phyloP scores from a whole-genome alignment of 2,329 filamentous ascomycete species.

The Cladosporium velox region DNA sequence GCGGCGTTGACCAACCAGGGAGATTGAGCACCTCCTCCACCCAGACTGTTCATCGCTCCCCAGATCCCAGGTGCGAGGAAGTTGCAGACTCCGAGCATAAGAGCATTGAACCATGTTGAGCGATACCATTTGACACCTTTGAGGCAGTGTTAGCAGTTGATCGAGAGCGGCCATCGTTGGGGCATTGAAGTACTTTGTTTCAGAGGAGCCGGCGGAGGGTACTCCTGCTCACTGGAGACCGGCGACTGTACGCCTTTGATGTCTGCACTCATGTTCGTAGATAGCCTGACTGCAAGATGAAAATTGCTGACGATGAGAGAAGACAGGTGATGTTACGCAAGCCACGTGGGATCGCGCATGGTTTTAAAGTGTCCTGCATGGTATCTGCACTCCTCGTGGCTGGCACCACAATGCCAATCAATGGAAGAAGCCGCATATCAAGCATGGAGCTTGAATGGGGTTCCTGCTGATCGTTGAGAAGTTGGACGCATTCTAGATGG shows the following conservation, averaged over 20 bases:
- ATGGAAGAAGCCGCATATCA: neutral
- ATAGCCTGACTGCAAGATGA: neutral
- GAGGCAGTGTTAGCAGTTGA: neutral
- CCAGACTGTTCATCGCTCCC: conserved; percentile 69
- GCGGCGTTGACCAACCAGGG: conserved; percentile 70
- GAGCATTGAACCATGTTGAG: conserved; percentile 71
- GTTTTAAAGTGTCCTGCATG: neutral
- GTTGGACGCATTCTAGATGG: neutral
- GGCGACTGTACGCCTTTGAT: conserved; percentile 5
- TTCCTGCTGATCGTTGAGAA: conserved; percentile 1
- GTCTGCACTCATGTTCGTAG: neutral
- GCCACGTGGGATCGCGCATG: neutral
- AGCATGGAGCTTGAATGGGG: neutral
- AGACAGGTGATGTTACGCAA: neutral
- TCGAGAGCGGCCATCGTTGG: no score
- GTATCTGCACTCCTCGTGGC: neutral
- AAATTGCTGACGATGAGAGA: neutral
- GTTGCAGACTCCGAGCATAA: conserved; percentile 70
- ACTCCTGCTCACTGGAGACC: conserved; percentile 7
- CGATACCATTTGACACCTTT: conserved; percentile 56
- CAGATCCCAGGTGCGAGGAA: conserved; percentile 71
- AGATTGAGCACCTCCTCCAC: conserved; percentile 65
- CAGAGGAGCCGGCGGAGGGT: neutral
- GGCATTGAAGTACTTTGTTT: neutral
- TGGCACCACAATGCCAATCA: neutral